These are phyloP conservation scores for Phytopythium vexans DNA, from an alignment of 352 stramenopile species.

Conservation along the genomic window DNA sequence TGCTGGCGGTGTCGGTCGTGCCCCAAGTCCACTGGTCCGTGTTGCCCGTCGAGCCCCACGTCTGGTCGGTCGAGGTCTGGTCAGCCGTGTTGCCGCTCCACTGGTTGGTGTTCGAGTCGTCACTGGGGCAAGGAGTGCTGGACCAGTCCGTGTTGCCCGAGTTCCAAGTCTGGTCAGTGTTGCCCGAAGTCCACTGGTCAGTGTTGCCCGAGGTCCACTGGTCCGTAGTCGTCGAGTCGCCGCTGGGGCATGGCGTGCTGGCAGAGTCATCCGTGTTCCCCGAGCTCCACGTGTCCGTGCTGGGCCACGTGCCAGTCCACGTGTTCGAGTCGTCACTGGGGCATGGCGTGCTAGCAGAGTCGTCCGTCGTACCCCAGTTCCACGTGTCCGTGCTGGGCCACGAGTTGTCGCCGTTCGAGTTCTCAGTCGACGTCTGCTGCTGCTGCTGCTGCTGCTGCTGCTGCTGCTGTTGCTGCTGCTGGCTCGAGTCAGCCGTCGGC, in stretches of 20 bases:
- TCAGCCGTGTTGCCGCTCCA: neutral
- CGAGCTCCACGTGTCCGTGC: neutral
- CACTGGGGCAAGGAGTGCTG: neutral
- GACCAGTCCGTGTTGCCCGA: neutral
- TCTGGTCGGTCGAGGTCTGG: slow-evolving; percentile 1
- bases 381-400: neutral
- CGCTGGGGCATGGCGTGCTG: neutral
- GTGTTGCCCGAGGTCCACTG: neutral
- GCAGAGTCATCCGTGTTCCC: neutral
- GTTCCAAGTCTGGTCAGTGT: neutral
- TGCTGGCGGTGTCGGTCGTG: slow-evolving; percentile 10
- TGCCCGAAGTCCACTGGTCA: no score
- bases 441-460: no score
- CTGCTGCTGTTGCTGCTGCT: no score
- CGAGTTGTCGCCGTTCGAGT: neutral
- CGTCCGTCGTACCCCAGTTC: neutral
- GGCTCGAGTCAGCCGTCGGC: no score
- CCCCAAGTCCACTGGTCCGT: no score
- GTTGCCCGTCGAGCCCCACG: slow-evolving; percentile 5
- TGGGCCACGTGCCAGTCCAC: no score
- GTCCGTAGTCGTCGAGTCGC: slow-evolving; percentile 1
- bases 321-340: neutral
- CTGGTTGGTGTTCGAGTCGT: neutral
- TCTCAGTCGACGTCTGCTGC: no score
- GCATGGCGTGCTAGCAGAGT: neutral